phyloP scores from a whole-genome alignment of 768 basidiomycete genomes.

The Coprinellus aureogranulatus region DNA sequence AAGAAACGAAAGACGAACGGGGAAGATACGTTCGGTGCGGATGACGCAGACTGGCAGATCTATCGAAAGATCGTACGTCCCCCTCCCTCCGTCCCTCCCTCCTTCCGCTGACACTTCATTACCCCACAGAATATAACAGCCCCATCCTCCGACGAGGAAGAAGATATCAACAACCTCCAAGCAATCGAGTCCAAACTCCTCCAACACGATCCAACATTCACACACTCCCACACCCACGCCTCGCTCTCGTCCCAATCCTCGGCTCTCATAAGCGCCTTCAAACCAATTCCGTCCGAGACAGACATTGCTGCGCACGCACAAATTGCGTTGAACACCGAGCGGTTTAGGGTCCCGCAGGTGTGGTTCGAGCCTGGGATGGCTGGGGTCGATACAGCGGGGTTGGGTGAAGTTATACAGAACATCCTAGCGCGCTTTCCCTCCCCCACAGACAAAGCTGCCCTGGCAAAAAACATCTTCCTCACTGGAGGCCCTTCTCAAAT shows the following conservation, averaged over 20 bases:
- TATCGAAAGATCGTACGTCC: conserved; percentile 89
- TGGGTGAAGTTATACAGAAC: conserved; percentile 88
- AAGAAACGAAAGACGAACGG: conserved; percentile 82
- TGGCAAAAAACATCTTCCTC: conserved; percentile 66
- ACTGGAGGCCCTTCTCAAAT: conserved; percentile 81
- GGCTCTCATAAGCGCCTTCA: conserved; percentile 83
- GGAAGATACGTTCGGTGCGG: conserved; percentile 90
- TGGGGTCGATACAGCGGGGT: conserved; percentile 89
- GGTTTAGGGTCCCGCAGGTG: conserved; percentile 88
- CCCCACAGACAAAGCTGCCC: conserved; percentile 14
- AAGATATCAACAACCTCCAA: conserved; percentile 73
- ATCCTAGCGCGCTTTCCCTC: conserved; percentile 54
- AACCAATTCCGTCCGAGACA: conserved; percentile 74
- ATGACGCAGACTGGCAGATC: conserved; percentile 96
- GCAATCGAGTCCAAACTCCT: conserved; percentile 79
- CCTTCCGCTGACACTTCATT: no score
- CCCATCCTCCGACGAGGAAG: conserved; percentile 85
- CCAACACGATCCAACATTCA: conserved; percentile 82
- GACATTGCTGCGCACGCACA: conserved; percentile 69
- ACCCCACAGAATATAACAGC: conserved; percentile 59
- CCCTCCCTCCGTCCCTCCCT: neutral
- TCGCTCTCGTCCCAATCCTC: conserved; percentile 75
- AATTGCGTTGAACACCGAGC: conserved; percentile 86
- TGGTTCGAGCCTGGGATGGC: conserved; percentile 94
- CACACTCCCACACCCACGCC: conserved; percentile 74